Base-by-base conservation (phyloP, 345 rosid genomes). In the Carallia pectinifolia region DNA sequence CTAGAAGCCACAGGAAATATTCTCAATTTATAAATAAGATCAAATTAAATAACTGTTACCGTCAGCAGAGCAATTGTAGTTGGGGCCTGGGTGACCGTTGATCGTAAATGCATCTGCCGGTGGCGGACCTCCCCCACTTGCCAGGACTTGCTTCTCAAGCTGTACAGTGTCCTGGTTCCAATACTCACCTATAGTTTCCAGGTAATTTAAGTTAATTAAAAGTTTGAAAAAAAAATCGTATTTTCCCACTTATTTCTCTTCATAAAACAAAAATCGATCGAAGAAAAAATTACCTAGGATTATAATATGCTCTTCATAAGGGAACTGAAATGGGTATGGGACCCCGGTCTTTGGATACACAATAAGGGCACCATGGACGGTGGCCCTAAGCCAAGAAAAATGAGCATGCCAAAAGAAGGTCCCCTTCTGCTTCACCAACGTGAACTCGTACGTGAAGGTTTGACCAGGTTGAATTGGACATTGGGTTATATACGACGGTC, bases 371-470 rank as follows among this genome's bases (percentile, higher is more conserved):
- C 98, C 97, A 54, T 90, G 69, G 33, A 89, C 88, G 1, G 96
- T 89, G 73, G 74, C 87, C 58, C 96, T 81, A 50, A 90, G 96
- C 98, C 97, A 92, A 53, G 98, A 92, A 72, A 86, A 87, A 67
- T 89, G 97, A 67, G 97, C 93, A 71, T 92, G 97, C 97, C 93
- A 90, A 40, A 90, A 84, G 66, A 87, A 81, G 0, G 98, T 90
- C 62, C 93, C 98, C 80, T 81, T 89, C 72, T 93, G 98, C 60
- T 82, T 73, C 72, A 77, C 80, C 80, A 93, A 54, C 6, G 85
- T 87, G 79, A 93, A 93, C 77, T 87, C 83, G 48, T 90, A 85
- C 2, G 93, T 89, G 81, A 88, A 90, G 69, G 78, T 81, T 60
- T 89, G 89, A 9, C 98, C 95, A 1, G 88, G 72, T 74, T 84